Conservation (phyloP, 169 alveolate genomes). For the Eimeria nieschulzi region DNA sequence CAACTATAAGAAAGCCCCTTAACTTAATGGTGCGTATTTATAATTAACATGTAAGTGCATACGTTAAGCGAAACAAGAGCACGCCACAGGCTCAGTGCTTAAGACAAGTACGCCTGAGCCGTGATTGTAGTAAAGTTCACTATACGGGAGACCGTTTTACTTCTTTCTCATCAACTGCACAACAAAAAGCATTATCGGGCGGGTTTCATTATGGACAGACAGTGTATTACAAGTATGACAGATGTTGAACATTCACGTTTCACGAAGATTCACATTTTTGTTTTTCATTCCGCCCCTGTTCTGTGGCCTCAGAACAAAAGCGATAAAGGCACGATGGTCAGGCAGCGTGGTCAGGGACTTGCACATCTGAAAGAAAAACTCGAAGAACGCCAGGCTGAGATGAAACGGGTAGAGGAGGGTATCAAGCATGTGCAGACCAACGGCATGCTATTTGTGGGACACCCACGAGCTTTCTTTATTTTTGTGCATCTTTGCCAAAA, state of each 20-base stretch:
- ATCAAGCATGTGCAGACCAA: conserved; percentile 14
- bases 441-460: conserved; percentile 8
- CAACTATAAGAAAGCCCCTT: too few species aligned
- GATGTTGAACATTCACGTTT: too few species aligned
- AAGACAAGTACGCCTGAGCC: too few species aligned
- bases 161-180: conserved; percentile 51
- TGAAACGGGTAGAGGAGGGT: conserved; percentile 5
- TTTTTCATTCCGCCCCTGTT: neutral
- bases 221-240: neutral
- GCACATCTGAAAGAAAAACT: conserved; percentile 27
- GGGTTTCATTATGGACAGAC: neutral
- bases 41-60: too few species aligned
- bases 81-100: too few species aligned
- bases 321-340: conserved; percentile 33
- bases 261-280: neutral
- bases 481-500: neutral
- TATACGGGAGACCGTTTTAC: conserved; percentile 6
- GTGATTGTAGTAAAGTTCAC: too few species aligned
- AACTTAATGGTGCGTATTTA: too few species aligned
- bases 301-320: conserved; percentile 39
- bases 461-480: neutral
- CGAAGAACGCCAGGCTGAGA: neutral
- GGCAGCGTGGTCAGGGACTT: conserved; percentile 22
- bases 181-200: conserved; percentile 27
- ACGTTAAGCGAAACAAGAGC: too few species aligned